Evolutionary conservation across 164 flowering plant genomes (phyloP).

Genomic region (Platanus orientalis): DNA sequence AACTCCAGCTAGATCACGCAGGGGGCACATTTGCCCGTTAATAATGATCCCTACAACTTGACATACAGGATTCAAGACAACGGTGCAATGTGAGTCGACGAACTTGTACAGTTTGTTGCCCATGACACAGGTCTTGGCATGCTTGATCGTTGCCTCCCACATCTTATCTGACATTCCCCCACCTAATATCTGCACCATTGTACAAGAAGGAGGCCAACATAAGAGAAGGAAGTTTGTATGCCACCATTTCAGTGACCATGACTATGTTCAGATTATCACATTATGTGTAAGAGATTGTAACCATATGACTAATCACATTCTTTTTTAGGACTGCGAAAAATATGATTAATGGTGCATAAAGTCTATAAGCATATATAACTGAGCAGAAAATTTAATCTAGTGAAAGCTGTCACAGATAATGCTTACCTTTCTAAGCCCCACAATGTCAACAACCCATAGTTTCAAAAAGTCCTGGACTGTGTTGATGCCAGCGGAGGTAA

Average conservation of each 20-base stretch:
- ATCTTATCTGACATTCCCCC: constrained; percentile 66
- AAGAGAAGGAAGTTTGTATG: too few species aligned
- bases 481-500: constrained; percentile 30
- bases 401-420: neutral
- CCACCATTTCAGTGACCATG: too few species aligned
- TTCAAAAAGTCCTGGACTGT: constrained; percentile 74
- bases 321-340: too few species aligned
- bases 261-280: too few species aligned
- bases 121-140: constrained; percentile 50
- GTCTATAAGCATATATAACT: neutral
- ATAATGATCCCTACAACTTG: constrained; percentile 36
- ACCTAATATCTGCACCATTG: constrained; percentile 55
- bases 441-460: constrained; percentile 33
- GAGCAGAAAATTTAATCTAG: too few species aligned
- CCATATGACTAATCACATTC: too few species aligned
- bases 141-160: constrained; percentile 63
- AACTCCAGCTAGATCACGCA: constrained; percentile 1
- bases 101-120: constrained; percentile 40
- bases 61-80: constrained; percentile 53
- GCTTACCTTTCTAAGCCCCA: constrained; percentile 42
- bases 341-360: too few species aligned
- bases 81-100: constrained; percentile 10
- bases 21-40: constrained; percentile 29
- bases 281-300: neutral
- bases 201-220: neutral